phyloP scores from a whole-genome alignment of 2,329 filamentous ascomycete genomes.

The Magnaporthales sp. region DNA sequence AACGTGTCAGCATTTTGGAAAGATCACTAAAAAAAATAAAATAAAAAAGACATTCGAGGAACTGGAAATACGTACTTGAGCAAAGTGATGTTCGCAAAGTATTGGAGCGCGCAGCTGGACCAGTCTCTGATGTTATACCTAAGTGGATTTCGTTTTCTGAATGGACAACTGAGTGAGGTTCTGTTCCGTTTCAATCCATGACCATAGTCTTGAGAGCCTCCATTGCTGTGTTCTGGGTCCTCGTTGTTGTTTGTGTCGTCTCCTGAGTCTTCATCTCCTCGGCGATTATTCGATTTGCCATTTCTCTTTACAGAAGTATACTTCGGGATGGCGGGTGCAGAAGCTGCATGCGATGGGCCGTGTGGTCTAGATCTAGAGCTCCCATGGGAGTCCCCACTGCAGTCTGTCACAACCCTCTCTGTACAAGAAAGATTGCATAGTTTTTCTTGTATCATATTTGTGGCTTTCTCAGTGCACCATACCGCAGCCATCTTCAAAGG shows the following conservation, averaged over 20 bases:
- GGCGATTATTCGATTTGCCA: not conserved
- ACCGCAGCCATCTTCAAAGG: not conserved
- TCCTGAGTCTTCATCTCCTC: not conserved
- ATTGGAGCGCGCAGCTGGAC: not conserved
- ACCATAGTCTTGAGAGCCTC: not conserved
- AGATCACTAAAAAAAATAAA: not conserved
- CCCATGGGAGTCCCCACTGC: not conserved
- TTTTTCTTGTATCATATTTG: not conserved
- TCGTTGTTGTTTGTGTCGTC: not conserved
- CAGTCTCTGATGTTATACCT: constrained; percentile 4
- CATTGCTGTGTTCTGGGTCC: not conserved
- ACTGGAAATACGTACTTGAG: not conserved
- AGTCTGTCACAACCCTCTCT: not conserved
- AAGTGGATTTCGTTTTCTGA: constrained; percentile 4
- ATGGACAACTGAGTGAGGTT: constrained; percentile 1
- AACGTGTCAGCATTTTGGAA: not conserved
- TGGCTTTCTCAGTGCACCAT: not conserved
- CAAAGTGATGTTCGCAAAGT: not conserved
- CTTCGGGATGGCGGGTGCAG: not conserved
- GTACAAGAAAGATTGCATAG: not conserved
- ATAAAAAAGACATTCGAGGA: not conserved
- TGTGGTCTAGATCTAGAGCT: not conserved
- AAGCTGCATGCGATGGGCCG: not conserved
- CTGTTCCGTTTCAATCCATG: not conserved
- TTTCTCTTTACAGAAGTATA: not conserved